phyloP scores from a whole-genome alignment of 352 stramenopile species.

The Hyaloperonospora arabidopsidis region DNA sequence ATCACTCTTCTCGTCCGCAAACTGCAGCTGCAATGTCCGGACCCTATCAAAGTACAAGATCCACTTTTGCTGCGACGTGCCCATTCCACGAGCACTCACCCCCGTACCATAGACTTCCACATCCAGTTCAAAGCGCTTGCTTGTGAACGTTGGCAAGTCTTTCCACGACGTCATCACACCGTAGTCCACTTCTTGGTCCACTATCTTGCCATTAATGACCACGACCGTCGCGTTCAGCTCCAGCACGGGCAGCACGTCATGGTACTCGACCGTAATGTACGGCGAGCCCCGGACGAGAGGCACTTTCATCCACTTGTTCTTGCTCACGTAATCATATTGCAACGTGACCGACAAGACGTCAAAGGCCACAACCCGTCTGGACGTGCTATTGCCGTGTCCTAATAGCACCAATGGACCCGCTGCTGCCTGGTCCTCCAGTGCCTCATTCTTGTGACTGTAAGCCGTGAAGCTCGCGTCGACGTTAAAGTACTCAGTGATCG shows the following conservation, averaged over 20 bases:
- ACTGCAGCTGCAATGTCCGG: constrained; percentile 58
- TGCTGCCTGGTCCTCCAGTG: constrained; percentile 10
- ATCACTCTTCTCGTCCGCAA: constrained; percentile 62
- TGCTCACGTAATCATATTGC: constrained; percentile 43
- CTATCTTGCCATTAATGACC: constrained; percentile 40
- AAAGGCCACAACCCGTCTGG: constrained; percentile 53
- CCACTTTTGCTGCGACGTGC: constrained; percentile 48
- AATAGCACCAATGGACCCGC: constrained; percentile 25
- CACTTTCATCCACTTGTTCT: constrained; percentile 45
- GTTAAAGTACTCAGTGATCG: constrained; percentile 77
- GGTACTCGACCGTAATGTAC: constrained; percentile 80
- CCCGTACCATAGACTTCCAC: constrained; percentile 52
- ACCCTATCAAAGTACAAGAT: constrained; percentile 61
- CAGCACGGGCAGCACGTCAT: constrained; percentile 53
- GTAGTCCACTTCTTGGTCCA: constrained; percentile 25
- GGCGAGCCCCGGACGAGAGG: constrained; percentile 59
- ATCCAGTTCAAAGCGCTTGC: constrained; percentile 61
- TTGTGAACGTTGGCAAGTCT: constrained; percentile 41
- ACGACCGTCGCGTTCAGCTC: constrained; percentile 60
- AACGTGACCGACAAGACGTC: constrained; percentile 61
- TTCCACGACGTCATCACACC: constrained; percentile 13
- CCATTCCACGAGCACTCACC: constrained; percentile 16
- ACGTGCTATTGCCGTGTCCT: constrained; percentile 57
- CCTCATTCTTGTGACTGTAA: constrained; percentile 34
- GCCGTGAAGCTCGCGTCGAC: constrained; percentile 63